Evolutionary conservation across 176 grass and related monocot species (phyloP).

Genomic region (Urochloa ruziziensis): DNA sequence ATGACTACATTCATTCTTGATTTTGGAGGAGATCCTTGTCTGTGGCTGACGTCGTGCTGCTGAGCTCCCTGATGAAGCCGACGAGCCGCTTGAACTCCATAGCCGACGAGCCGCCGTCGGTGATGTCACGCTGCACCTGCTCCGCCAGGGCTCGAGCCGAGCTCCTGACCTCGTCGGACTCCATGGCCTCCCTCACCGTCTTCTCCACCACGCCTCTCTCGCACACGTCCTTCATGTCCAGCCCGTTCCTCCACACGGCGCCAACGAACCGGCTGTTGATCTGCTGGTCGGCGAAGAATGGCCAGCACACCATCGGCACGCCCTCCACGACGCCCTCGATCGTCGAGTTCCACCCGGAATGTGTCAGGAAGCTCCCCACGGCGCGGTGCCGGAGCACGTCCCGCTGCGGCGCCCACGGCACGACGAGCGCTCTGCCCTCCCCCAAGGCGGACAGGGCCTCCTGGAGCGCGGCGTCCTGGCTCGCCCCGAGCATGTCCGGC

Average conservation of each 20-base stretch:
- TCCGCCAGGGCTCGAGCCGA: constrained; percentile 21
- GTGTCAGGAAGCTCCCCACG: constrained; percentile 54
- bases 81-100: constrained; percentile 30
- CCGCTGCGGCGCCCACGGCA: constrained; percentile 52
- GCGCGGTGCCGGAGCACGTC: constrained; percentile 47
- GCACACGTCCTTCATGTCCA: constrained; percentile 55
- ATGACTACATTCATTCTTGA: background rate
- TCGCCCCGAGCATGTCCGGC: constrained; percentile 27
- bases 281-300: constrained; percentile 48
- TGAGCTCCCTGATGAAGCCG: constrained; percentile 38
- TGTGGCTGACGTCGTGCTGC: background rate
- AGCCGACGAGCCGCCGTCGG: constrained; percentile 28
- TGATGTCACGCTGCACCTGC: constrained; percentile 19
- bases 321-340: constrained; percentile 36
- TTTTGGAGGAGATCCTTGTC: background rate
- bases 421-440: background rate
- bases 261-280: constrained; percentile 38
- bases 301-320: constrained; percentile 55
- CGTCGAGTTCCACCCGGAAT: constrained; percentile 55
- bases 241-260: constrained; percentile 44
- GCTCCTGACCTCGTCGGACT: background rate
- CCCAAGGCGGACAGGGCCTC: background rate
- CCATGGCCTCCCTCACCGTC: constrained; percentile 33
- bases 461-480: background rate
- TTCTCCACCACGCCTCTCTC: constrained; percentile 38